Evolutionary conservation across 768 basidiomycete species (phyloP).

Genomic region (Dentipellis fragilis): DNA sequence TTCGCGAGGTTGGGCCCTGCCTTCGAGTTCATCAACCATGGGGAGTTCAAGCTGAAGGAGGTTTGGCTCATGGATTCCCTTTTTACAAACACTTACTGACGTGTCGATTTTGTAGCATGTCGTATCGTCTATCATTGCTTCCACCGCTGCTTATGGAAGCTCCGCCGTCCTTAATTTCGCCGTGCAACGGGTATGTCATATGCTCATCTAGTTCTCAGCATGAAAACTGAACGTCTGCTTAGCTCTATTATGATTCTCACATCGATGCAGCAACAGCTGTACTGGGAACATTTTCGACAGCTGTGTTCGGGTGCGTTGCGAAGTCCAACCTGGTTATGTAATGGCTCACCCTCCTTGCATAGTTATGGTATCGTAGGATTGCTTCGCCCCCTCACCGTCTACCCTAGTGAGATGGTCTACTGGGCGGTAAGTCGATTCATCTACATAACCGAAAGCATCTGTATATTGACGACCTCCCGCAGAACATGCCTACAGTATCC

Average conservation of each 20-base stretch:
- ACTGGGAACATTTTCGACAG: constrained; percentile 54
- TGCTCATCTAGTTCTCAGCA: background rate
- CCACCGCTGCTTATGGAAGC: constrained; percentile 43
- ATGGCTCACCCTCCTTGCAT: background rate
- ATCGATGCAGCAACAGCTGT: constrained; percentile 46
- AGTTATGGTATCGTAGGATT: constrained; percentile 55
- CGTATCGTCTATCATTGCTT: constrained; percentile 44
- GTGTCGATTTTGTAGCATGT: constrained; percentile 37
- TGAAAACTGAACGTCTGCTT: background rate
- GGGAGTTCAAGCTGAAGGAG: constrained; percentile 49
- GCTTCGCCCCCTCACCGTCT: constrained; percentile 46
- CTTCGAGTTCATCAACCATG: constrained; percentile 44
- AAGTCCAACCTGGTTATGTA: background rate
- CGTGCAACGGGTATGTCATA: constrained; percentile 37
- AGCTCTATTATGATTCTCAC: constrained; percentile 53
- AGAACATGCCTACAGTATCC: constrained; percentile 50
- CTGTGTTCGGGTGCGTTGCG: constrained; percentile 43
- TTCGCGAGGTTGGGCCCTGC: constrained; percentile 29
- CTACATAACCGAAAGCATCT: background rate
- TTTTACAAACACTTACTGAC: background rate
- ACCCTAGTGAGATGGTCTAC: constrained; percentile 57
- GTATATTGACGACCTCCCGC: background rate
- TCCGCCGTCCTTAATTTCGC: constrained; percentile 51
- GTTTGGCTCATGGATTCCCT: constrained; percentile 19
- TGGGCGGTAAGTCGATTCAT: constrained; percentile 32